A percentile compares a stretch with the other conserved stretches of the same genome.
phyloP scores from a whole-genome alignment of 2,329 filamentous ascomycete genomes.

The Calonectria pauciramosa region DNA sequence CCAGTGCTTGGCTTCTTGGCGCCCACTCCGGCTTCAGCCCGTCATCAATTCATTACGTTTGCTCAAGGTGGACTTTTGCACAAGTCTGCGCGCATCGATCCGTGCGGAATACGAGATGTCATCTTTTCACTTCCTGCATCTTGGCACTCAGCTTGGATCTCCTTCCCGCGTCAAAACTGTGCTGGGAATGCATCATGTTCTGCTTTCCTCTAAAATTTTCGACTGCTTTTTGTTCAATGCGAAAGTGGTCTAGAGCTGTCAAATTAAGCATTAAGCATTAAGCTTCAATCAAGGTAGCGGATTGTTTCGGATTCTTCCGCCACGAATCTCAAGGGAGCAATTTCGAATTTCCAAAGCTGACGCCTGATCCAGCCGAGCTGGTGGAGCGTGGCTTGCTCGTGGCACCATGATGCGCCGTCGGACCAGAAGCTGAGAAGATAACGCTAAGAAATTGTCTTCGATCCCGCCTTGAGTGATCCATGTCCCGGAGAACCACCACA shows the following conservation, averaged over 20 bases:
- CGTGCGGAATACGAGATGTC: not conserved
- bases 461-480: not conserved
- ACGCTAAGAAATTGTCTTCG: not conserved
- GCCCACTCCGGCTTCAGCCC: not conserved
- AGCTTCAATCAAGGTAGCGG: not conserved
- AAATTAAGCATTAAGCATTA: slow-evolving; percentile 3
- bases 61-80: not conserved
- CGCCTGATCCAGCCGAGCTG: not conserved
- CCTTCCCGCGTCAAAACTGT: not conserved
- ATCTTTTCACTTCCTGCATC: too few relatives aligned
- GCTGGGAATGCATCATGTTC: not conserved
- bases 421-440: not conserved
- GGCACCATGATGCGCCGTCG: not conserved
- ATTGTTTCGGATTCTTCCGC: not conserved
- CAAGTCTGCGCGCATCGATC: too few relatives aligned
- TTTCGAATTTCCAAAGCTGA: not conserved
- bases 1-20: not conserved
- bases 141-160: not conserved
- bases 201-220: not conserved
- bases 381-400: not conserved
- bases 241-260: not conserved
- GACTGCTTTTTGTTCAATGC: not conserved
- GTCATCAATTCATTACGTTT: not conserved
- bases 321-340: not conserved
- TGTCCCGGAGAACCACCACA: not conserved